These are phyloP conservation scores for Tremella mesenterica DNA, from an alignment of 768 basidiomycete species.

Conservation along the genomic window DNA sequence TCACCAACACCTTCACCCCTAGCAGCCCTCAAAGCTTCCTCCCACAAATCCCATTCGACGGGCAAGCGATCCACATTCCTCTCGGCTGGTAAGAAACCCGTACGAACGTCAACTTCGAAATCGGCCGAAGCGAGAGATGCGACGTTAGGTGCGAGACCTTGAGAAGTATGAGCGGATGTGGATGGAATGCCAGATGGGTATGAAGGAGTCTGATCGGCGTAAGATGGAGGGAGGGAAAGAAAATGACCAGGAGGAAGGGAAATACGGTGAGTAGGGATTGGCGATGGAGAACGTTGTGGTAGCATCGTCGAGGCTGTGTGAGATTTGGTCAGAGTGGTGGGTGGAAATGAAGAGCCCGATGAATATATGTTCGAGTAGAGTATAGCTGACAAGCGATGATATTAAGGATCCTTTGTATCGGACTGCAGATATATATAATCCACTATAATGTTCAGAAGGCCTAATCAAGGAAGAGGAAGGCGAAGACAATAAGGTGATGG, in stretches of 20 bases:
- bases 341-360: too few species aligned
- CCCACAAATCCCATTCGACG: slow-evolving; percentile 62
- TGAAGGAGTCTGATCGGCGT: slow-evolving; percentile 13
- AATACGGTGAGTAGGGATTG: not conserved
- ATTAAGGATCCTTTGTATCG: too few species aligned
- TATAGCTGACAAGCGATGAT: too few species aligned
- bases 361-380: too few species aligned
- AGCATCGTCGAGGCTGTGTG: slow-evolving; percentile 4
- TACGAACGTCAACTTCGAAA: slow-evolving; percentile 84
- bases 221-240: slow-evolving; percentile 39
- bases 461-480: too few species aligned
- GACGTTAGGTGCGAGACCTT: slow-evolving; percentile 48
- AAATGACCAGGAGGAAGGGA: slow-evolving; percentile 37
- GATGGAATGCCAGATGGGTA: slow-evolving; percentile 7
- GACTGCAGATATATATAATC: too few species aligned
- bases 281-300: slow-evolving; percentile 1
- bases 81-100: slow-evolving; percentile 82
- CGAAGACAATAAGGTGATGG: too few species aligned
- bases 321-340: too few species aligned
- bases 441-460: too few species aligned
- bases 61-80: slow-evolving; percentile 62
- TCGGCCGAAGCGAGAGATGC: slow-evolving; percentile 69
- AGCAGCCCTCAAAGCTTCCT: slow-evolving; percentile 49
- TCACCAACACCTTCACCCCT: slow-evolving; percentile 45
- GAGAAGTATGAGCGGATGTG: slow-evolving; percentile 27